These are phyloP conservation scores for Pythium folliculosum DNA, from an alignment of 352 stramenopile genomes.

Conservation along the genomic window DNA sequence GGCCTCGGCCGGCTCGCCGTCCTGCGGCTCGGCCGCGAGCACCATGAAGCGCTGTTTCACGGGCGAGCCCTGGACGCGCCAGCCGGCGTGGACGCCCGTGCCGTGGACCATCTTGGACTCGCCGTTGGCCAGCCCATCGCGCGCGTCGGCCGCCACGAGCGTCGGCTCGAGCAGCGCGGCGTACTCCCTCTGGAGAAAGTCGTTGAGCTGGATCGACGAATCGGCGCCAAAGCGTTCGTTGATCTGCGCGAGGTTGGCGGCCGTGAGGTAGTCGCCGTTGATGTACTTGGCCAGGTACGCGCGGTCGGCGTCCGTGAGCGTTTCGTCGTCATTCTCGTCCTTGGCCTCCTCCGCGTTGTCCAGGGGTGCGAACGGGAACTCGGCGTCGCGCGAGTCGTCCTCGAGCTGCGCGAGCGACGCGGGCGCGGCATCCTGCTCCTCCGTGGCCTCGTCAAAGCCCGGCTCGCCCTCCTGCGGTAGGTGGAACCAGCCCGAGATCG, in stretches of 20 bases:
- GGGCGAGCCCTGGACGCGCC: slow-evolving; percentile 31
- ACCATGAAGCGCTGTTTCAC: slow-evolving; percentile 33
- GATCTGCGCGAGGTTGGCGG: slow-evolving; percentile 73
- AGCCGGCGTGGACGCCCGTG: slow-evolving; percentile 25
- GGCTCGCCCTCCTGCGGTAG: slow-evolving; percentile 27
- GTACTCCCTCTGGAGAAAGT: slow-evolving; percentile 80
- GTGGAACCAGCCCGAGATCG: slow-evolving; percentile 82
- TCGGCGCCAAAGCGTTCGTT: slow-evolving; percentile 73
- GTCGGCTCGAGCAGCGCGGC: slow-evolving; percentile 44
- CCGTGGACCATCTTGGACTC: slow-evolving; percentile 35
- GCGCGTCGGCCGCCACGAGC: slow-evolving; percentile 39
- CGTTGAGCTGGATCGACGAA: slow-evolving; percentile 81
- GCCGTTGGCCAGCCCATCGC: slow-evolving; percentile 55
- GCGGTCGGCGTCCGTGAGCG: slow-evolving; percentile 53
- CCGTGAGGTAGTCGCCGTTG: slow-evolving; percentile 73
- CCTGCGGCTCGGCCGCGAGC: slow-evolving; percentile 16
- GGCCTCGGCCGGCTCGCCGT: slow-evolving; percentile 24
- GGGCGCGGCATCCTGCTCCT: slow-evolving; percentile 16
- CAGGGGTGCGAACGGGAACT: slow-evolving; percentile 24
- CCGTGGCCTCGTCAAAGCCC: slow-evolving; percentile 23
- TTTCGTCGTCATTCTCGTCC: too few species aligned
- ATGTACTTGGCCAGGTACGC: slow-evolving; percentile 74
- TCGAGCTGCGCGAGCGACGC: slow-evolving; percentile 33
- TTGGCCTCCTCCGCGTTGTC: background rate
- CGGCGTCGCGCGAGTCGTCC: slow-evolving; percentile 32